Percentiles rank a stretch among this genome's conserved stretches.
phyloP scores from a whole-genome alignment of 2,329 filamentous ascomycete genomes.

The Hypocreales sp. region DNA sequence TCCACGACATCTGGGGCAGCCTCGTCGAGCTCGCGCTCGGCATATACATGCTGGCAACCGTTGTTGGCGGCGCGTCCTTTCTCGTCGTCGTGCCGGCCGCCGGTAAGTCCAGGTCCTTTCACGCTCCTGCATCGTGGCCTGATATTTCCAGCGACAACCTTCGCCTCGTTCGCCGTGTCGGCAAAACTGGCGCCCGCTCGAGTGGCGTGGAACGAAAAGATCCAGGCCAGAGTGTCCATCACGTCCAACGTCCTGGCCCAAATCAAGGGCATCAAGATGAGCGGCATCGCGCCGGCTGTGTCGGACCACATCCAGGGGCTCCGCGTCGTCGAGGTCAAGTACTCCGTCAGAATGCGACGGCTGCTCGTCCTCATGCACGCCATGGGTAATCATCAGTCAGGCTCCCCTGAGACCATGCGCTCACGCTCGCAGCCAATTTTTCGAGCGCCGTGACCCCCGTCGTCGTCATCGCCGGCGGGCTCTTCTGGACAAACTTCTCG shows the following conservation, averaged over 20 bases:
- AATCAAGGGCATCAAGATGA: constrained; percentile 21
- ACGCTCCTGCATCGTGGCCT: too few species aligned
- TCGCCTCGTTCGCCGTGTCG: constrained; percentile 23
- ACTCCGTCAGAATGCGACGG: constrained; percentile 3
- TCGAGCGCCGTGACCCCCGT: constrained; percentile 3
- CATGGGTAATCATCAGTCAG: constrained; percentile 2
- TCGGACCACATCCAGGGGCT: constrained; percentile 3
- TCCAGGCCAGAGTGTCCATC: constrained; percentile 14
- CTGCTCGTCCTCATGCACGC: constrained; percentile 2
- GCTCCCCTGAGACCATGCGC: too few species aligned
- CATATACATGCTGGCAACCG: constrained; percentile 3
- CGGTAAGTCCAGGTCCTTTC: too few species aligned
- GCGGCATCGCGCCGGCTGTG: constrained; percentile 11
- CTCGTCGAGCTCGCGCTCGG: constrained; percentile 8
- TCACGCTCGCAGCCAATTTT: constrained; percentile 1
- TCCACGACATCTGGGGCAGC: constrained; percentile 19
- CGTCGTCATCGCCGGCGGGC: constrained; percentile 3
- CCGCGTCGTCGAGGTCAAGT: constrained; percentile 6
- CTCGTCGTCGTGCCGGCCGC: constrained; percentile 49
- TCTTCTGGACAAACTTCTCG: constrained; percentile 4
- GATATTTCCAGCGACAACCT: constrained; percentile 26
- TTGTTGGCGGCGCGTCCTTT: constrained; percentile 3
- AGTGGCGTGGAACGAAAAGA: constrained; percentile 14
- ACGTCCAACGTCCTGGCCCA: constrained; percentile 14
- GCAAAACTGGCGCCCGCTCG: constrained; percentile 24